Evolutionary conservation across 352 stramenopile species (phyloP).

Genomic region (Elongisporangium prolatum): DNA sequence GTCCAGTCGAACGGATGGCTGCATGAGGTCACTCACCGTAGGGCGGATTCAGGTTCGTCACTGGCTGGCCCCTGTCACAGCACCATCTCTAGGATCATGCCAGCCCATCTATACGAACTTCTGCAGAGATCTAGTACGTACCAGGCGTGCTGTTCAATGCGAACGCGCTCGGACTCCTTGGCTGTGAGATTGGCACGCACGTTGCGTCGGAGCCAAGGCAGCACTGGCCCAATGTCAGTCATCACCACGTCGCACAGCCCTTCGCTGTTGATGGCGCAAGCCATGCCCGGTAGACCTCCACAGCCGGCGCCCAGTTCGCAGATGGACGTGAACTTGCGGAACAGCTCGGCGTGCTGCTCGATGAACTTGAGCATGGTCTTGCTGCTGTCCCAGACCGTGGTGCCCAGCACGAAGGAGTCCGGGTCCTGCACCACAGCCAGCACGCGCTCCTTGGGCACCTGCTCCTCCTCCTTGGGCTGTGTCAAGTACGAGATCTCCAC

Average conservation of each 20-base stretch:
- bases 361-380: constrained; percentile 86
- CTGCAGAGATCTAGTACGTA: constrained; percentile 5
- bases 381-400: constrained; percentile 82
- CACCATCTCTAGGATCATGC: constrained; percentile 1
- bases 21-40: constrained; percentile 23
- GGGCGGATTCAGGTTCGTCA: constrained; percentile 43
- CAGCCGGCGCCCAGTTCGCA: constrained; percentile 75
- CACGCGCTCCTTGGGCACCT: constrained; percentile 21
- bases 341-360: constrained; percentile 47
- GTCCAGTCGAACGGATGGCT: neutral
- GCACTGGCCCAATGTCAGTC: constrained; percentile 71
- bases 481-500: constrained; percentile 47
- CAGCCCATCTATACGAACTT: neutral
- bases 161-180: constrained; percentile 54
- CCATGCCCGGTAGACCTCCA: constrained; percentile 68
- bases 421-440: constrained; percentile 66
- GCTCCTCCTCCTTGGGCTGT: neutral
- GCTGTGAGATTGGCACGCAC: constrained; percentile 55
- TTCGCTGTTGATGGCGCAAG: constrained; percentile 54
- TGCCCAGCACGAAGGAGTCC: constrained; percentile 78
- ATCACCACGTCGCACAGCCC: constrained; percentile 63
- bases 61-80: constrained; percentile 48
- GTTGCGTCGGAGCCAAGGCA: constrained; percentile 75
- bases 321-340: constrained; percentile 54
- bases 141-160: constrained; percentile 53